Base-by-base conservation (phyloP, 257 asterid genomes). In the Solanum sparsipilum region DNA sequence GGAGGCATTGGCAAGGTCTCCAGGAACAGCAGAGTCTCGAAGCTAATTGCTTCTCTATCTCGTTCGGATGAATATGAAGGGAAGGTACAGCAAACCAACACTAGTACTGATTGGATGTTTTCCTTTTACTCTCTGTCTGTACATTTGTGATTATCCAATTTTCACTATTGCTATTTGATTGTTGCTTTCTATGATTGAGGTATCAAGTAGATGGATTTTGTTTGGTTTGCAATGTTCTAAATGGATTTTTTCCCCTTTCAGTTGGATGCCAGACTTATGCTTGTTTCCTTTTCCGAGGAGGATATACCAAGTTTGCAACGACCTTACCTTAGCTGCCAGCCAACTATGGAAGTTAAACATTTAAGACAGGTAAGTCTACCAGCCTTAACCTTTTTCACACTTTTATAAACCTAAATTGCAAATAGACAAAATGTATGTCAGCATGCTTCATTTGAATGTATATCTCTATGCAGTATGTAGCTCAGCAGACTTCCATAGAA, bases 231-330 rank as follows among this genome's bases (percentile, higher is more conserved):
- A 44, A 44, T 79, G n/a, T 25, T 85, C 34, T 48, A 31, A 48
- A 48, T 48, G 86, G 71, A 82, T 81, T 68, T 71, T 90, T 75
- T 86, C 15, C 38, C 90, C 73, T 90, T 91, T 83, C 97, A 96
- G 98, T 86, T 94, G 92, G 98, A 93, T 83, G 89, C 91, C 78
- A 88, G 94, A 67, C 91, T 96, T 83, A 88, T 91, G 90, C 94
- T 96, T 48, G 93, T 96, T 86, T 91, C 98, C 4, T 87, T 93
- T 89, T 89, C 93, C 6, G 93, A 92, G 89, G 93, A 94, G 90
- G 94, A 89, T 86, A 92, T 95, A 86, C 98, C 98, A 87, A 93
- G 89, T 91, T 91, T 96, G 95, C 94, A 94, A 90, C 93, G 97
- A 60, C 98, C 99, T 58, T 94, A 92, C 86, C 93, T 96, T 67